Evolutionary conservation across 805 yeast species (phyloP), one percentile per base, ranked within the genome.

Genomic region (Lipomyces mesembrius): DNA sequence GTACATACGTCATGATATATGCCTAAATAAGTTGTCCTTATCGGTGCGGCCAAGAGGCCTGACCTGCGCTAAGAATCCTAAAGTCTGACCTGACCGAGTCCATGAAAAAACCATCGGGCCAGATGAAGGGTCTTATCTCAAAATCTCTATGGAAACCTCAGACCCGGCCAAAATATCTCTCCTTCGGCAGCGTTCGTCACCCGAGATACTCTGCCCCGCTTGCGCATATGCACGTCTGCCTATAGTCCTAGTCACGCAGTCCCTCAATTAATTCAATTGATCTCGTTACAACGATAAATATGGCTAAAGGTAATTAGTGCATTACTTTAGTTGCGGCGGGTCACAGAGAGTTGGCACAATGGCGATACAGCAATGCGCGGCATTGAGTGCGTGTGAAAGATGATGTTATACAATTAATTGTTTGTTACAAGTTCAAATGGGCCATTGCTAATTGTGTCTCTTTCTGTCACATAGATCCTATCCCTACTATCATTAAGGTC

Each of bases 401-500:
- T 12, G 34, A 52, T 12, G 25, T 22, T 12, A 25, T 25, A 6
- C 17, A 52, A 25, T 25, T 52, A 17, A 43, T 17, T 43, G 20
- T 14, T 37, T 11, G 39, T 12, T 14, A 17, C 49, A n/a, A 43
- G 22, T 3, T 43, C 22, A 43, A 8, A 17, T 43, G 49, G 25
- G 20, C 22, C 5, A 43, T 43, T 43, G 22, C 49, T 43, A 43
- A 43, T 43, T 3, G 12, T 12, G 17, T 37, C 14, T 37, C 17
- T 12, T 37, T 37, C 1, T 55, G 11, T 27, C 35, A 6, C 5
- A 37, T 35, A 68, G 71, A 60, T n/a, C 59, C 77, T 29, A 74
- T 79, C 61, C 77, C 79, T 61, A 79, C 80, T 54, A 75, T 76
- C n/a, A 79, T 81, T 54, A 75, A 78, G 63, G 81, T 83, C 54